phyloP scores from a whole-genome alignment of 2,329 filamentous ascomycete species.

The Penicillium brevicompactum region DNA sequence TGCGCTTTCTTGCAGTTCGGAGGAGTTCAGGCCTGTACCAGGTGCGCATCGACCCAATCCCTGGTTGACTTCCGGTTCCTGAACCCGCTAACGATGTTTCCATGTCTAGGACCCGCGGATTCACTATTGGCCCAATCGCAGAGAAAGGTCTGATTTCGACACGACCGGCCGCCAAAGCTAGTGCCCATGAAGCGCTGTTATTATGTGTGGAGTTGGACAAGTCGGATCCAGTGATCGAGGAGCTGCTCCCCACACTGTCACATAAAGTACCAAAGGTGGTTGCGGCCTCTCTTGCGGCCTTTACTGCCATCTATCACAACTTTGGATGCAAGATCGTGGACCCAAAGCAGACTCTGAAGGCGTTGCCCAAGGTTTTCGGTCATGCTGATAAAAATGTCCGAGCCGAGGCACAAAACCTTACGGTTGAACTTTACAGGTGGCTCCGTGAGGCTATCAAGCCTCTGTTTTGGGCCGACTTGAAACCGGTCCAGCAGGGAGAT shows the following conservation, averaged over 20 bases:
- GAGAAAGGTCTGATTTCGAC: conserved; percentile 92
- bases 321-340: conserved; percentile 95
- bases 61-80: background rate
- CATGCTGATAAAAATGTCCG: conserved; percentile 98
- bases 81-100: background rate
- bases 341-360: conserved; percentile 86
- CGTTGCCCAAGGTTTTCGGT: conserved; percentile 85
- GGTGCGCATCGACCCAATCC: conserved; percentile 48
- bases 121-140: conserved; percentile 75
- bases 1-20: conserved; percentile 93
- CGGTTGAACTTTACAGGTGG: conserved; percentile 96
- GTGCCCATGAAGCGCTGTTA: conserved; percentile 80
- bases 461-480: conserved; percentile 94
- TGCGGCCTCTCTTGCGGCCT: conserved; percentile 70
- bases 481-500: conserved; percentile 92
- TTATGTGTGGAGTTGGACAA: conserved; percentile 89
- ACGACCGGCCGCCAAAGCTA: conserved; percentile 84
- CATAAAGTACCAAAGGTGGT: conserved; percentile 93
- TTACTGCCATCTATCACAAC: conserved; percentile 85
- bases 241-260: conserved; percentile 77
- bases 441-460: conserved; percentile 97
- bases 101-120: conserved; percentile 65
- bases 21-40: conserved; percentile 74
- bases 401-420: conserved; percentile 86
- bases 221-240: conserved; percentile 82